Base-by-base conservation (phyloP, 2,329 filamentous ascomycete genomes). In the Diaporthe vexans region DNA sequence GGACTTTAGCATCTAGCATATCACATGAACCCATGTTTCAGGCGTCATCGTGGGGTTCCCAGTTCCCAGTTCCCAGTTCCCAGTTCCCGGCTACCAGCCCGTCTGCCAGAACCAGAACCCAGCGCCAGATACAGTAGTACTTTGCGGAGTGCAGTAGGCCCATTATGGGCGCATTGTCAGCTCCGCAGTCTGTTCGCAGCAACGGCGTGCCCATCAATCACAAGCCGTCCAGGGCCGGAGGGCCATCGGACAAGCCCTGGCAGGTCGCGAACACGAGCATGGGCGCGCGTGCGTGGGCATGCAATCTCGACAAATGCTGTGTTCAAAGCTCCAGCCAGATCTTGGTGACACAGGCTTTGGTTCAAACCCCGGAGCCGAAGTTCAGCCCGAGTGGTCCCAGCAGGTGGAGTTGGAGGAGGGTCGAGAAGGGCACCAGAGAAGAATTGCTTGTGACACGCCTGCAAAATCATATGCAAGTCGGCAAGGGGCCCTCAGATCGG, bases 381-480 rank as follows among this genome's bases (percentile, higher is more conserved):
- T 65, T 52, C 71, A 67, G 59, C 48, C 59, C 35, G 59, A 67
- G 52, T 46, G 48, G 48, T 37, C 35, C 33, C 40, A 56, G 43
- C 17, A 19, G 59, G 46, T 52, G 46, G 61, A 51, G 46, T 17
- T 17, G 29, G 33, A 11, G 43, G 63, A 46, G 63, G 46, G 48
- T 68, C 63, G 46, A 68, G 63, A 48, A 52, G 63, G 63, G 33
- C 11, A 43, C 40, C 15, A 33, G 59, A 68, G 63, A 76, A 73
- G 48, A 76, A 74, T 76, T 75, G 74, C 59, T 77, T 73, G 76
- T 74, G 75, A 75, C 67, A 75, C 37, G 33, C 40, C 40, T 35
- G 59, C 67, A 43, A 35, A 63, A 73, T 70, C 72, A 74, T 71
- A 74, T 74, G 65, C 65, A 63, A 74, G 40, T 68, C 69, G 63